phyloP scores from a whole-genome alignment of 2,329 filamentous ascomycete genomes.

The Colletotrichum truncatum region DNA sequence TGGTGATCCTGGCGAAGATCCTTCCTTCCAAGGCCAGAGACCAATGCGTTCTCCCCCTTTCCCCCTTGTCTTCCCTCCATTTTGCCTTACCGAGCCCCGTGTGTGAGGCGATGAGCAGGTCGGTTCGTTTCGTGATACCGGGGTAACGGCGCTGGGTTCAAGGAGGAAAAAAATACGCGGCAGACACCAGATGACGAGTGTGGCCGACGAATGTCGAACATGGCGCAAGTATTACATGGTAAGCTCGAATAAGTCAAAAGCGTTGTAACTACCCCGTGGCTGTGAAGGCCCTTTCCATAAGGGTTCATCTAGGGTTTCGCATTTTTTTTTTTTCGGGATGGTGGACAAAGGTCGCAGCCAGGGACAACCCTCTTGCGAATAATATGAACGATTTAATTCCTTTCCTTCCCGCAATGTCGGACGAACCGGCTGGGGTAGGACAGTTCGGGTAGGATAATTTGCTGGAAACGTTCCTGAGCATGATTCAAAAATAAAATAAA shows the following conservation, averaged over 20 bases:
- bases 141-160: background rate
- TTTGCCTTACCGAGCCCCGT: too few relatives aligned
- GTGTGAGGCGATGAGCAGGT: background rate
- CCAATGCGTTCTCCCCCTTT: too few relatives aligned
- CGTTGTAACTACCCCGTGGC: background rate
- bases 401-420: background rate
- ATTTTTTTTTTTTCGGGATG: too few relatives aligned
- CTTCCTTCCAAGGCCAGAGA: background rate
- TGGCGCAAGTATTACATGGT: background rate
- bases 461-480: background rate
- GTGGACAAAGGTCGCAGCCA: background rate
- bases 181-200: background rate
- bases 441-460: background rate
- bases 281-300: background rate
- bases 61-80: too few relatives aligned
- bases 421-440: conserved; percentile 15
- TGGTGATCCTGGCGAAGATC: background rate
- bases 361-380: background rate
- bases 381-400: background rate
- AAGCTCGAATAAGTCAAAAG: background rate
- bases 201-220: background rate
- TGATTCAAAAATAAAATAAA: background rate
- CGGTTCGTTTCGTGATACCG: background rate
- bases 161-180: background rate
- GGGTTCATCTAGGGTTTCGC: background rate